Percentiles rank a stretch among this genome's conserved stretches.
These are phyloP conservation scores for Vaccinium darrowii DNA, from an alignment of 148 eudicot genomes.

Conservation along the genomic window DNA sequence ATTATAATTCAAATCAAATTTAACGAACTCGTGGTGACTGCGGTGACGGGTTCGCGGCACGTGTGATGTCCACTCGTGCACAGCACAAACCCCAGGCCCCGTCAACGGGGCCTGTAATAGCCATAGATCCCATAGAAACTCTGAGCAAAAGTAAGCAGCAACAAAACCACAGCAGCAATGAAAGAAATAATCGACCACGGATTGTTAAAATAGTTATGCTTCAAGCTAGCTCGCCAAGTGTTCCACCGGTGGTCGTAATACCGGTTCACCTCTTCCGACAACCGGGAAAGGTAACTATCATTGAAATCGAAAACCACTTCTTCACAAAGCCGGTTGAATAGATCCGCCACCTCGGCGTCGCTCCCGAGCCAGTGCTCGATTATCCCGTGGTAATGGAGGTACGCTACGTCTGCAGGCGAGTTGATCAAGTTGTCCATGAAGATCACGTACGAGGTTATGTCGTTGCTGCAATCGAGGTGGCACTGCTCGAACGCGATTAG, in stretches of 20 bases:
- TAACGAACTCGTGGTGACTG: too few relatives aligned
- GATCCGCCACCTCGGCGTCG: constrained; percentile 78
- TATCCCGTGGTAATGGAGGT: constrained; percentile 80
- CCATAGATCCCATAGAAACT: constrained; percentile 58
- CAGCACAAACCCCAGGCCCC: background rate
- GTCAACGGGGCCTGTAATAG: constrained; percentile 52
- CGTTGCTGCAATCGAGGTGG: constrained; percentile 72
- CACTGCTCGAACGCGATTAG: constrained; percentile 86
- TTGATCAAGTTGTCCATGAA: constrained; percentile 92
- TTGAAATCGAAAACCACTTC: constrained; percentile 88
- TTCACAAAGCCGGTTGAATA: constrained; percentile 79
- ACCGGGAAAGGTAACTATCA: constrained; percentile 66
- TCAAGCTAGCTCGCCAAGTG: constrained; percentile 79
- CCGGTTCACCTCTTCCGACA: constrained; percentile 65
- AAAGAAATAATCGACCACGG: constrained; percentile 92
- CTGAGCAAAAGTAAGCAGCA: constrained; percentile 66
- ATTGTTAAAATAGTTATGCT: constrained; percentile 76
- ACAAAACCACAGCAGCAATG: constrained; percentile 70
- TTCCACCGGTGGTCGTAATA: constrained; percentile 72
- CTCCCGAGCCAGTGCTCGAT: constrained; percentile 92
- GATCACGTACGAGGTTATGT: constrained; percentile 81
- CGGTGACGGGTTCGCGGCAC: background rate
- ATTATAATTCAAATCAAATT: background rate
- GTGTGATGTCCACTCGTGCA: background rate
- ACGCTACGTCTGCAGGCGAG: constrained; percentile 65